Percentiles rank a stretch among this genome's conserved stretches.
These are phyloP conservation scores for Aspergillus wentii DNA, from an alignment of 495 filamentous ascomycete genomes.

Conservation along the genomic window DNA sequence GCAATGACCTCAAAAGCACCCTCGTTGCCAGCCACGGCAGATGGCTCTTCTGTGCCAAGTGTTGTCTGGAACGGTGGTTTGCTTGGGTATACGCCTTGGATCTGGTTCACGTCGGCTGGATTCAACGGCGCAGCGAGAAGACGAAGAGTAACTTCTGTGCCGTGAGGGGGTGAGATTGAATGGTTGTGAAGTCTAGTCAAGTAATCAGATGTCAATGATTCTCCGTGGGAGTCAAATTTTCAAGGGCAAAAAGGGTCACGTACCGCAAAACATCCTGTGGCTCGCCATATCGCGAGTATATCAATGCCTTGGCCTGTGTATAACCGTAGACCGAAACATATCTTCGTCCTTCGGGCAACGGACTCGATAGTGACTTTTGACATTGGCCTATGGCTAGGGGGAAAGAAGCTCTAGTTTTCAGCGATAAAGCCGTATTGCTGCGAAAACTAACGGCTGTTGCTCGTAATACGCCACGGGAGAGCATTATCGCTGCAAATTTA, in stretches of 20 bases:
- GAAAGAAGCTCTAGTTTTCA: slow-evolving; percentile 8
- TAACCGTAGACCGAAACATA: slow-evolving; percentile 84
- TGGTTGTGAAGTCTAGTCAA: slow-evolving; percentile 70
- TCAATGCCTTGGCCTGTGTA: slow-evolving; percentile 89
- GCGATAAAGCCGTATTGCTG: slow-evolving; percentile 2
- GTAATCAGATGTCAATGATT: no score
- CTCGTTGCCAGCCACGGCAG: slow-evolving; percentile 83
- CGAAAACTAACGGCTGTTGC: slow-evolving; percentile 15
- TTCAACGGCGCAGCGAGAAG: slow-evolving; percentile 90
- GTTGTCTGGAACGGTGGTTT: slow-evolving; percentile 67
- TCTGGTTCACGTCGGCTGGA: slow-evolving; percentile 93
- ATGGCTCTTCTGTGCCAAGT: slow-evolving; percentile 69
- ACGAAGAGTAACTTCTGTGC: slow-evolving; percentile 58
- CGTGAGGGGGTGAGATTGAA: slow-evolving; percentile 68
- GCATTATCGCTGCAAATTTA: slow-evolving; percentile 15
- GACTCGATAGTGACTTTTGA: slow-evolving; percentile 2
- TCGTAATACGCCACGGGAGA: slow-evolving; percentile 25
- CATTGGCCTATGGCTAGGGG: slow-evolving; percentile 13
- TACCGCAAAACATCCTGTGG: slow-evolving; percentile 76
- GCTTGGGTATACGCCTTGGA: slow-evolving; percentile 93
- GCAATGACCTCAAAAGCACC: slow-evolving; percentile 81
- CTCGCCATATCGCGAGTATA: slow-evolving; percentile 81
- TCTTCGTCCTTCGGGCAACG: slow-evolving; percentile 15
- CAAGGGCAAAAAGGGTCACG: no score
- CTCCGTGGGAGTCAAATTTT: no score